Evolutionary conservation across 192 early-diverging fungal genomes (phyloP), one percentile per base, ranked within the genome.

Genomic region (Coemansia sp.): DNA sequence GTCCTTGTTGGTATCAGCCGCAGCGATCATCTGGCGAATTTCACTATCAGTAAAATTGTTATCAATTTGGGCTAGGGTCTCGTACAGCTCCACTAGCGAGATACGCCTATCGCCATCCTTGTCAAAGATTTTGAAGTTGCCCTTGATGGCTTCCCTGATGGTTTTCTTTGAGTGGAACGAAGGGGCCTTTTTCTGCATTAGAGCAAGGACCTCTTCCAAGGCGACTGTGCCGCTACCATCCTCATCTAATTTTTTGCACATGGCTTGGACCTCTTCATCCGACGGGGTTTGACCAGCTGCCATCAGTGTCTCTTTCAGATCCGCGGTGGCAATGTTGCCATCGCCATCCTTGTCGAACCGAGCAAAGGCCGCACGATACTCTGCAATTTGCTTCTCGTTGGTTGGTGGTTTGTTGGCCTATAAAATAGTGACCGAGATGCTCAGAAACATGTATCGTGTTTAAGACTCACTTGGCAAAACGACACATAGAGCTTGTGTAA

Each of bases 21-120:
- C 90, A 40, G 85, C 83, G 55, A 96, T 90, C 94, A 96, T 94
- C 43, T 90, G 90, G 63, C 92, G 84, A 10, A 94, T 63, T 68
- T 96, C 92, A 55, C 90, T 84, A 36, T 91, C 88, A 2, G 86
- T 86, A 15, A 92, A 72, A 22, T 85, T 82, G 61, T 94, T 92
- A 52, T 91, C 91, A n/a, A 94, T 71, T 8, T 61, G 62, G 0
- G 22, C 16, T 75, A 88, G 79, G 43, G 81, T 83, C 40, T 74
- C 60, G 11, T 47, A 49, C 33, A 90, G 63, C 67, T 90, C 87
- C 3, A 18, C 72, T 71, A 55, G 89, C 88, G 27, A 47, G 54
- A 15, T 27, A 27, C 27, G 27, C 27, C 88, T 87, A 51, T 86
- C 80, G 57, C 79, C 78, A 55, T 90, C 76, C n/a, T 68, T 68